Percentiles rank a stretch among this genome's conserved stretches.
These are phyloP conservation scores for Uromyces viciae-fabae DNA, from an alignment of 1,284 basidiomycete species.

Conservation along the genomic window DNA sequence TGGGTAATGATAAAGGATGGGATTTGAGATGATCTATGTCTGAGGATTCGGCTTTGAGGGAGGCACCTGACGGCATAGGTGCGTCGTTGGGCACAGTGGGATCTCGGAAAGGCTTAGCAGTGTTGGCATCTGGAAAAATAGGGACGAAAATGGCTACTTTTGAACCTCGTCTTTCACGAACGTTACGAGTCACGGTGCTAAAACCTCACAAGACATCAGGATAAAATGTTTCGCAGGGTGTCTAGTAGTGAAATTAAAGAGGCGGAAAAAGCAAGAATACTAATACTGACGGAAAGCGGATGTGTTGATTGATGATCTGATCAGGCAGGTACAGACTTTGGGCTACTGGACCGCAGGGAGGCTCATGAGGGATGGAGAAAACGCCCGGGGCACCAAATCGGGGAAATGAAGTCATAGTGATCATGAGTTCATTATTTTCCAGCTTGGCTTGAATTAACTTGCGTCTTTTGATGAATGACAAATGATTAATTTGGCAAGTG, in stretches of 20 bases:
- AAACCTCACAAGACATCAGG: conserved; percentile 9
- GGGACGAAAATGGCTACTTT: conserved; percentile 96
- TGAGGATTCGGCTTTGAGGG: neutral
- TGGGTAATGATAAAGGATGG: conserved; percentile 66
- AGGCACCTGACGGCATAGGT: neutral
- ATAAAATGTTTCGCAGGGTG: neutral
- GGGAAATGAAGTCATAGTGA: conserved; percentile 94
- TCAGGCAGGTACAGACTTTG: conserved; percentile 92
- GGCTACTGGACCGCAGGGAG: conserved; percentile 73
- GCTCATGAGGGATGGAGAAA: conserved; percentile 86
- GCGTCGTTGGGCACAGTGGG: conserved; percentile 77
- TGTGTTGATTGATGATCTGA: conserved; percentile 93
- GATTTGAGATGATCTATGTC: too few relatives aligned
- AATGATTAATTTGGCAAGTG: conserved; percentile 42
- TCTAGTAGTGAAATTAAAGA: conserved; percentile 29
- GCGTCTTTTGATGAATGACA: conserved; percentile 61
- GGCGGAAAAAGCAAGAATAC: conserved; percentile 56
- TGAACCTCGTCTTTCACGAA: conserved; percentile 78
- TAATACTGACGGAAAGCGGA: conserved; percentile 76
- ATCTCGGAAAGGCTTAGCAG: conserved; percentile 83
- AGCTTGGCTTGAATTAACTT: conserved; percentile 78
- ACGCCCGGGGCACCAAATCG: conserved; percentile 76
- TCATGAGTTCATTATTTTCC: conserved; percentile 76
- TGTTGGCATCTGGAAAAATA: conserved; percentile 81
- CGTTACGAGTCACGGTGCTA: conserved; percentile 93